Evolutionary conservation across 1,284 basidiomycete species (phyloP).

Genomic region (Somion occarium): DNA sequence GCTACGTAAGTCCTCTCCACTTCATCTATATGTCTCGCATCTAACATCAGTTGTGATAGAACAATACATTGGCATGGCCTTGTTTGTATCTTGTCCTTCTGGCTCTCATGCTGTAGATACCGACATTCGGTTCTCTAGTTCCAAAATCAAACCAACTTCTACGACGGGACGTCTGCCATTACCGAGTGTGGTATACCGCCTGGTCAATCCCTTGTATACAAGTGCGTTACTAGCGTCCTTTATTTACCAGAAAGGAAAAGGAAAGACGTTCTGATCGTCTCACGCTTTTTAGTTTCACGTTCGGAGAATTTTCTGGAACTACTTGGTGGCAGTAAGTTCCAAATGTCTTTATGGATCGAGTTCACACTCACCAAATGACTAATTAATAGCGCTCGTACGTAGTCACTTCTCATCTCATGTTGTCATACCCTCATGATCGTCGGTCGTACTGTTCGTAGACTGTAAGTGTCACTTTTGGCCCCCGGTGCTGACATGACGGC

Average conservation of each 20-base stretch:
- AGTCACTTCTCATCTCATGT: too few relatives aligned
- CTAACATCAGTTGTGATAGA: slow-evolving; percentile 14
- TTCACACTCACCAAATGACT: too few relatives aligned
- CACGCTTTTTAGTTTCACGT: slow-evolving; percentile 19
- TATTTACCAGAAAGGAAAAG: too few relatives aligned
- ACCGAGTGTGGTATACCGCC: slow-evolving; percentile 49
- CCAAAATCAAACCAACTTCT: slow-evolving; percentile 36
- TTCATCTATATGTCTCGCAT: not conserved
- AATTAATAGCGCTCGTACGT: slow-evolving; percentile 19
- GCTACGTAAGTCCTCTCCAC: slow-evolving; percentile 22
- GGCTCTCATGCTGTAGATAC: not conserved
- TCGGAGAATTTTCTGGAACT: slow-evolving; percentile 26
- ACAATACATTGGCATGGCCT: slow-evolving; percentile 43
- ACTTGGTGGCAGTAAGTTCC: slow-evolving; percentile 31
- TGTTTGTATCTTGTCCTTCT: slow-evolving; percentile 17
- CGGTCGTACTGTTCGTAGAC: slow-evolving; percentile 9
- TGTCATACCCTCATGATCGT: too few relatives aligned
- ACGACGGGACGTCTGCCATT: slow-evolving; percentile 42
- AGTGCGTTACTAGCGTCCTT: too few relatives aligned
- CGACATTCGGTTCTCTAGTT: slow-evolving; percentile 12
- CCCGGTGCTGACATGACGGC: not conserved
- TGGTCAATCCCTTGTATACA: slow-evolving; percentile 42
- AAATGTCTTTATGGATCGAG: not conserved
- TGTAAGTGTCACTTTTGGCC: slow-evolving; percentile 10
- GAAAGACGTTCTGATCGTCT: too few relatives aligned